Percentiles rank a stretch among this genome's conserved stretches.
Conservation (phyloP, 2,329 filamentous ascomycete genomes). For the Pestalotiopsis sp. region DNA sequence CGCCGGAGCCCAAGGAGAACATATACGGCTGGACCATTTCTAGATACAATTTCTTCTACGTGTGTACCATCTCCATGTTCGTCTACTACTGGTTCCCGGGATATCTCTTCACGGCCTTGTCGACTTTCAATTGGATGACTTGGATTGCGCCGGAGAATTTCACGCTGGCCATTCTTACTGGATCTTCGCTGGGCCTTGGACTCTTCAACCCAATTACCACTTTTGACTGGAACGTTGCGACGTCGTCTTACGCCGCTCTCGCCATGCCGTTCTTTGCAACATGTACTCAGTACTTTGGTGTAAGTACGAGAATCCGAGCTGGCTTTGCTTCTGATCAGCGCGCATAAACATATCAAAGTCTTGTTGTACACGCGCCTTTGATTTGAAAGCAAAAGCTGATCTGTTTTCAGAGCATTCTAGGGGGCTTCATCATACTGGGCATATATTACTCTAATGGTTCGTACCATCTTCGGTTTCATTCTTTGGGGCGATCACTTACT, state of each 20-base stretch:
- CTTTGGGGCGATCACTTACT: too few relatives aligned
- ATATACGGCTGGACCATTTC: conserved; percentile 47
- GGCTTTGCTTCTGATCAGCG: too few relatives aligned
- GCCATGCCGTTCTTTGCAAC: conserved; percentile 41
- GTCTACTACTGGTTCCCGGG: conserved; percentile 52
- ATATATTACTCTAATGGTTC: too few relatives aligned
- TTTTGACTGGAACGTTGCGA: conserved; percentile 51
- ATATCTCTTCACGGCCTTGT: conserved; percentile 46
- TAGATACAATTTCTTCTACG: conserved; percentile 47
- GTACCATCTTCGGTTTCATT: too few relatives aligned
- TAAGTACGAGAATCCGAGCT: not conserved
- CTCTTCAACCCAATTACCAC: conserved; percentile 51
- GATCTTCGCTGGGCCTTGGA: conserved; percentile 41
- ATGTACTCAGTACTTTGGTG: conserved; percentile 34
- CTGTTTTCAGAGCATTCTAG: too few relatives aligned
- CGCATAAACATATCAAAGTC: too few relatives aligned
- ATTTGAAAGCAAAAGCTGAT: too few relatives aligned
- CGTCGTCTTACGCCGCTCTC: conserved; percentile 35
- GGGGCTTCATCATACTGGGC: too few relatives aligned
- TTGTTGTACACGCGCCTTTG: too few relatives aligned
- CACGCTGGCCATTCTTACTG: conserved; percentile 45
- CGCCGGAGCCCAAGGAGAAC: conserved; percentile 36
- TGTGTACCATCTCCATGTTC: conserved; percentile 40
- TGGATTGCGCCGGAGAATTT: conserved; percentile 51
- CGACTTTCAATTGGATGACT: conserved; percentile 51